phyloP scores from a whole-genome alignment of 352 stramenopile genomes.

The Globisporangium rhizosaccharum region DNA sequence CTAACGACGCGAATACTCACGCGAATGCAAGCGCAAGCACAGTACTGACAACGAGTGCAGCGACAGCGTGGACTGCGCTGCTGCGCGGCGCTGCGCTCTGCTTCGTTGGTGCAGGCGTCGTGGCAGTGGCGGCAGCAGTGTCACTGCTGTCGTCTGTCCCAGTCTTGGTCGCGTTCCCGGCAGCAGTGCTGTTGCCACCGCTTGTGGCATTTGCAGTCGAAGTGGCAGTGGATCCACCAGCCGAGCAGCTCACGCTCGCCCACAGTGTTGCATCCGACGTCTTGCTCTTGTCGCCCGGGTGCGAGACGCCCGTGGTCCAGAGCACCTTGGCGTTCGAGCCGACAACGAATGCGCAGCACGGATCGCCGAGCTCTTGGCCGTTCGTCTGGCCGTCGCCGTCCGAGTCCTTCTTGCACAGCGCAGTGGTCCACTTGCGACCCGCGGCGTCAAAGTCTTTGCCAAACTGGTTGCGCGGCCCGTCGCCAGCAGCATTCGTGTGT shows the following conservation, averaged over 20 bases:
- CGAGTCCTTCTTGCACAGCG: conserved; percentile 27
- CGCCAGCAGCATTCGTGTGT: conserved; percentile 18
- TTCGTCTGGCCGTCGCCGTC: conserved; percentile 49
- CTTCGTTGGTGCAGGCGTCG: no score
- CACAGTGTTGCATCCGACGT: conserved; percentile 22
- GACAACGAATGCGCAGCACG: conserved; percentile 29
- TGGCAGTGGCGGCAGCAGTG: no score
- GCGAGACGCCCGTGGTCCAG: conserved; percentile 25
- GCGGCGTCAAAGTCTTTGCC: conserved; percentile 27
- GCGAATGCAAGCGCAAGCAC: no score
- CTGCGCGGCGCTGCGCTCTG: no score
- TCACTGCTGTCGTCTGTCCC: no score
- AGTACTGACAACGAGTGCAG: no score
- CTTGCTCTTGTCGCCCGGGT: conserved; percentile 18
- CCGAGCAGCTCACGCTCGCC: conserved; percentile 8
- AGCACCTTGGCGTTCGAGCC: conserved; percentile 6
- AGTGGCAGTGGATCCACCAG: background rate
- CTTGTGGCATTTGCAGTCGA: background rate
- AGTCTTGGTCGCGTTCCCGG: no score
- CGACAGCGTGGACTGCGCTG: no score
- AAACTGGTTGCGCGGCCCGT: conserved; percentile 22
- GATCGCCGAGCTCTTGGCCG: conserved; percentile 57
- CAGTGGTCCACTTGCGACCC: conserved; percentile 28
- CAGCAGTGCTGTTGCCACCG: no score
- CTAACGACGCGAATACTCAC: no score